Evolutionary conservation across 306 rosid genomes (phyloP).

Genomic region (Dalbergia cultrata): DNA sequence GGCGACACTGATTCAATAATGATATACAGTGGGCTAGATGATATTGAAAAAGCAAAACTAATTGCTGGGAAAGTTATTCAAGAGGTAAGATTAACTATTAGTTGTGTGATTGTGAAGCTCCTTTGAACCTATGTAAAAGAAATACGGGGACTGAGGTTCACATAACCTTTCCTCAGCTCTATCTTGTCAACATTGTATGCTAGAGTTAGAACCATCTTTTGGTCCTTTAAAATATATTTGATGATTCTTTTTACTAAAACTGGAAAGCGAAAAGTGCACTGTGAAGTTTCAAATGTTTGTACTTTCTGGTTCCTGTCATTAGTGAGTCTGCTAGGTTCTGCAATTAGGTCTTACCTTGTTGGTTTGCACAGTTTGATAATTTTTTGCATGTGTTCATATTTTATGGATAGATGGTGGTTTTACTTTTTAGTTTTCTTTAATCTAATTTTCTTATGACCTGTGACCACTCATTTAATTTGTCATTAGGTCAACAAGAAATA

Average conservation of each 20-base stretch:
- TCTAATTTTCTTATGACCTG: constrained; percentile 13
- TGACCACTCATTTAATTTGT: constrained; percentile 46
- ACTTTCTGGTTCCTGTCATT: constrained; percentile 29
- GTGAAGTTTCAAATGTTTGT: constrained; percentile 31
- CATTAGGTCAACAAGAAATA: constrained; percentile 93
- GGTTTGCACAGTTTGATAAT: constrained; percentile 31
- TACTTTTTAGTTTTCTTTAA: constrained; percentile 29
- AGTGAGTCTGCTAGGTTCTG: constrained; percentile 8
- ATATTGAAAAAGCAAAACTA: constrained; percentile 77
- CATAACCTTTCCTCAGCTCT: constrained; percentile 14
- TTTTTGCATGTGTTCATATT: constrained; percentile 28
- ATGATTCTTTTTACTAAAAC: neutral
- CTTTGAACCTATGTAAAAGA: constrained; percentile 34
- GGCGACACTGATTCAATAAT: constrained; percentile 99
- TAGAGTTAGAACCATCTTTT: constrained; percentile 26
- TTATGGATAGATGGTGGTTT: constrained; percentile 21
- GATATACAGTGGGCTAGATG: constrained; percentile 97
- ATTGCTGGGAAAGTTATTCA: constrained; percentile 87
- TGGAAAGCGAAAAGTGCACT: constrained; percentile 25
- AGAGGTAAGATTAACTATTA: constrained; percentile 70
- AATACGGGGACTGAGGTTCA: constrained; percentile 38
- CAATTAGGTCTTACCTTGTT: constrained; percentile 26
- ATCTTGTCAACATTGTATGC: constrained; percentile 20
- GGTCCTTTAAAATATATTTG: constrained; percentile 6
- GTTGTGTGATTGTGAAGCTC: constrained; percentile 30